Evolutionary conservation across 1,139 yeast genomes (phyloP).

Genomic region (Torulaspora globosa): DNA sequence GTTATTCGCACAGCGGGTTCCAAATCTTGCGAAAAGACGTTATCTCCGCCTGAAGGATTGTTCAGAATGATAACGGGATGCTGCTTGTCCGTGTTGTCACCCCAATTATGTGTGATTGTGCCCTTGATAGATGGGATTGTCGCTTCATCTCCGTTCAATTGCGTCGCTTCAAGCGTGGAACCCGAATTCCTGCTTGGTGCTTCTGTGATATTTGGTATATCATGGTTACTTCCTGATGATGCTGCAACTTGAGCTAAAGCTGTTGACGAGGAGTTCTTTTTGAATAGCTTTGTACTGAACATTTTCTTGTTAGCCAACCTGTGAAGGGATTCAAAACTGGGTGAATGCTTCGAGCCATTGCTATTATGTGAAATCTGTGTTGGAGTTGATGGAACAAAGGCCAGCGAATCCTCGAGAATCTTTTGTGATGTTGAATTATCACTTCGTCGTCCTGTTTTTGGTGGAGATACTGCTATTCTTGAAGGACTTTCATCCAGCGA

Average conservation of each 20-base stretch:
- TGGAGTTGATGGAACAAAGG: conserved; percentile 22
- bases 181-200: conserved; percentile 12
- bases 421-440: conserved; percentile 22
- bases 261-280: conserved; percentile 24
- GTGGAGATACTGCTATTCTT: conserved; percentile 11
- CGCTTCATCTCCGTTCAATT: conserved; percentile 7
- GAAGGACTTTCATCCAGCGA: conserved; percentile 33
- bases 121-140: conserved; percentile 38
- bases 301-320: conserved; percentile 30
- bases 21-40: conserved; percentile 11
- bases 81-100: conserved; percentile 22
- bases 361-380: conserved; percentile 13
- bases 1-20: conserved; percentile 19
- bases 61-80: conserved; percentile 31
- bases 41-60: conserved; percentile 8
- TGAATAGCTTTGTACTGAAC: conserved; percentile 31
- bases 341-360: conserved; percentile 23
- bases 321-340: conserved; percentile 34
- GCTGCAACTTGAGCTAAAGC: conserved; percentile 13
- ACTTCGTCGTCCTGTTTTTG: conserved; percentile 12
- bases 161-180: conserved; percentile 2
- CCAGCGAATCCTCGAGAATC: conserved; percentile 21
- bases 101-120: conserved; percentile 43
- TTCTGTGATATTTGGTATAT: conserved; percentile 16
- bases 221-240: conserved; percentile 6